Evolutionary conservation across 2,329 filamentous ascomycete genomes (phyloP).

Genomic region (Alternaria atra): DNA sequence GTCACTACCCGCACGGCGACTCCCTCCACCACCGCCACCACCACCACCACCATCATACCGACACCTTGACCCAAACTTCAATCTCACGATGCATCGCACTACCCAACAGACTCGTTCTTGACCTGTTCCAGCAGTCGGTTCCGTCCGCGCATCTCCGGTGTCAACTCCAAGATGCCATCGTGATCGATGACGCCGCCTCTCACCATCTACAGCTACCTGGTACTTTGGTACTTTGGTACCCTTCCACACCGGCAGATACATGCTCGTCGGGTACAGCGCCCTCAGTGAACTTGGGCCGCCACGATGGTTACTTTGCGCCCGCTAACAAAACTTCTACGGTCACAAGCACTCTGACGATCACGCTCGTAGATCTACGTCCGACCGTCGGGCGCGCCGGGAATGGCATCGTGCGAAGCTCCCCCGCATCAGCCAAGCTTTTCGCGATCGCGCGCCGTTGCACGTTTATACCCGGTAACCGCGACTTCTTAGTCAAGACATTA

Average conservation of each 20-base stretch:
- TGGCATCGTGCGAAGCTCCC: constrained; percentile 11
- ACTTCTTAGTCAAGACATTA: background rate
- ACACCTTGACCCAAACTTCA: constrained; percentile 1
- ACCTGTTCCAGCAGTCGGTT: background rate
- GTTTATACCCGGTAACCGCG: constrained; percentile 8
- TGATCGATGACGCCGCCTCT: constrained; percentile 2
- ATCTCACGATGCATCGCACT: background rate
- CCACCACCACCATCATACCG: background rate
- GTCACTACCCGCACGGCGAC: background rate
- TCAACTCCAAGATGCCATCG: background rate
- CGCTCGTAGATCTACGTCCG: constrained; percentile 8
- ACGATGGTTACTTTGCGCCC: background rate
- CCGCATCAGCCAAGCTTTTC: constrained; percentile 13
- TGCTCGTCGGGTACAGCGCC: constrained; percentile 3
- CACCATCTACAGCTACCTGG: background rate
- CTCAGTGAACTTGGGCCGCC: background rate
- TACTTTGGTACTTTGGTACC: background rate
- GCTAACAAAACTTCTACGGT: constrained; percentile 10
- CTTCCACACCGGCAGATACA: background rate
- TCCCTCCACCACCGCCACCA: background rate
- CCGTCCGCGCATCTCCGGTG: background rate
- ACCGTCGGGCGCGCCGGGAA: constrained; percentile 4
- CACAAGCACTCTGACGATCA: constrained; percentile 13
- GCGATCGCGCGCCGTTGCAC: constrained; percentile 13
- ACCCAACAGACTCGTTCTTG: background rate